Conservation (phyloP, 2,329 filamentous ascomycete genomes). For the Dothideomycetidae sp. region DNA sequence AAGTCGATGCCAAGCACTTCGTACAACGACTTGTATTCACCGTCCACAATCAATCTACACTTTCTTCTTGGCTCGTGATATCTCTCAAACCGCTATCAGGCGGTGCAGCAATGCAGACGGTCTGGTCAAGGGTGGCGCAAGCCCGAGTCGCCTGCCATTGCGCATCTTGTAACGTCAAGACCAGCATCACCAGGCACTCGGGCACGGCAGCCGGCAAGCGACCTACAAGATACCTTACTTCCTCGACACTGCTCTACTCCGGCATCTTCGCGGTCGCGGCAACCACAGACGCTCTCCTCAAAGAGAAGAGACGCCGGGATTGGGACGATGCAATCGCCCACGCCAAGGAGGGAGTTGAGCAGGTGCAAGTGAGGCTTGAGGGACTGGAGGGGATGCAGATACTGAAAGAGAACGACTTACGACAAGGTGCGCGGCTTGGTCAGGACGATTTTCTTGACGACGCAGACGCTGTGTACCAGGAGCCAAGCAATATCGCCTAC, state of each 20-base stretch:
- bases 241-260: conserved; percentile 50
- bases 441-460: conserved; percentile 1
- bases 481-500: background rate
- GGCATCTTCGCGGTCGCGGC: conserved; percentile 52
- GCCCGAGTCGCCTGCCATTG: conserved; percentile 48
- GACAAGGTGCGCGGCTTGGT: conserved; percentile 1
- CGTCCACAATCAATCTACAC: too few species aligned
- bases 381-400: background rate
- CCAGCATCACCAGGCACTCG: conserved; percentile 36
- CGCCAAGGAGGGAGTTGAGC: conserved; percentile 35
- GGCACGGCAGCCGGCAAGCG: conserved; percentile 37
- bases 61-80: too few species aligned
- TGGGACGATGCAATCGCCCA: conserved; percentile 48
- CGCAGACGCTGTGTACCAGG: conserved; percentile 6
- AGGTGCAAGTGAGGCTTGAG: conserved; percentile 19
- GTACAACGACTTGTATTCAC: too few species aligned
- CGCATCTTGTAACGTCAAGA: conserved; percentile 34
- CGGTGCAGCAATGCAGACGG: conserved; percentile 43
- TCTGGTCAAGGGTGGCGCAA: conserved; percentile 54
- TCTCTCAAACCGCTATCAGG: background rate
- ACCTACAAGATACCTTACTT: conserved; percentile 36
- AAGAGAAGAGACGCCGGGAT: conserved; percentile 43
- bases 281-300: conserved; percentile 45
- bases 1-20: too few species aligned
- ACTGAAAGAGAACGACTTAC: background rate